Conservation (phyloP, 2,329 filamentous ascomycete genomes). For the Mollisiaceae sp. region DNA sequence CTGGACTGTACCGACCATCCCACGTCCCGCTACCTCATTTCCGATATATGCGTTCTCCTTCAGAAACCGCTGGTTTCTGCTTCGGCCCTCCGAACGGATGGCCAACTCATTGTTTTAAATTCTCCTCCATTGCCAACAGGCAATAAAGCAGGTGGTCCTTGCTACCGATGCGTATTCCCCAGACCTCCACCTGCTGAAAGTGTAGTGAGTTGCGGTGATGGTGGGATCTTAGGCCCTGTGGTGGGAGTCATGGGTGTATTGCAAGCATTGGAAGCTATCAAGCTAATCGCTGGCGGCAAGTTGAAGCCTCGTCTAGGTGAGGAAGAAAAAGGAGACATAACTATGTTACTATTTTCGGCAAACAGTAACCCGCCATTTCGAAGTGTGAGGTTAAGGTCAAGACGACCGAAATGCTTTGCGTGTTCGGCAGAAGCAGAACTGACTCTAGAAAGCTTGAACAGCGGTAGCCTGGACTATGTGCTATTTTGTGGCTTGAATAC, state of each 20-base stretch:
- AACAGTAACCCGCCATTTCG: slow-evolving; percentile 66
- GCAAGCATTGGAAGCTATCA: slow-evolving; percentile 88
- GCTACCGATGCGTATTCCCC: slow-evolving; percentile 93
- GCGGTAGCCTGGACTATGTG: slow-evolving; percentile 78
- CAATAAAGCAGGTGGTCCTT: slow-evolving; percentile 70
- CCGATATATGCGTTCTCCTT: slow-evolving; percentile 83
- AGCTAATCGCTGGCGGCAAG: slow-evolving; percentile 64
- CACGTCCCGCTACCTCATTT: slow-evolving; percentile 88
- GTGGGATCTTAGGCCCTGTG: slow-evolving; percentile 88
- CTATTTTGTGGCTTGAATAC: slow-evolving; percentile 76
- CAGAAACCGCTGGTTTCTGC: slow-evolving; percentile 84
- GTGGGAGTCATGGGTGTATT: slow-evolving; percentile 93
- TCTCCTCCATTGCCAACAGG: slow-evolving; percentile 70
- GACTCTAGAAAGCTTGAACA: slow-evolving; percentile 63
- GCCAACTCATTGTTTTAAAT: slow-evolving; percentile 89
- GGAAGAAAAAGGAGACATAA: slow-evolving; percentile 34
- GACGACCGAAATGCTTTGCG: slow-evolving; percentile 73
- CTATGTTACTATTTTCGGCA: slow-evolving; percentile 56
- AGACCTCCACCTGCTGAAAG: slow-evolving; percentile 82
- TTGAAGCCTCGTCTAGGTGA: slow-evolving; percentile 21
- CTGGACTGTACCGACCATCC: slow-evolving; percentile 97
- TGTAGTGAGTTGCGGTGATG: slow-evolving; percentile 87
- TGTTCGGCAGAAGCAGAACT: slow-evolving; percentile 72
- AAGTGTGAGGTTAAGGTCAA: slow-evolving; percentile 73
- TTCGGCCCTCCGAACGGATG: slow-evolving; percentile 85